Conservation (phyloP, 768 basidiomycete genomes). For the Suillus subluteus region DNA sequence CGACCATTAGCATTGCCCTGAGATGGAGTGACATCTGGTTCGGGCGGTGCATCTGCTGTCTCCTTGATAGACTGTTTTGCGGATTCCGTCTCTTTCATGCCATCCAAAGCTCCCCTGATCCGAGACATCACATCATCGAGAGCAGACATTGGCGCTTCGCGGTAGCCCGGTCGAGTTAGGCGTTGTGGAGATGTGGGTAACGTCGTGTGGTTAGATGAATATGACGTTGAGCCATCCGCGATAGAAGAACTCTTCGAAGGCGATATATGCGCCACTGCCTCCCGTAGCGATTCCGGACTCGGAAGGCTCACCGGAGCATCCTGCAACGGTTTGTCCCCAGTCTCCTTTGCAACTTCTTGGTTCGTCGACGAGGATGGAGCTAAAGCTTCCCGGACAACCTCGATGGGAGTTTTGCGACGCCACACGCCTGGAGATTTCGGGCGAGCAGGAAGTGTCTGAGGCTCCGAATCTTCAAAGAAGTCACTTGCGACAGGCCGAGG, state of each 20-base stretch:
- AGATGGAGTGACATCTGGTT: conserved; percentile 17
- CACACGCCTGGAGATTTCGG: conserved; percentile 46
- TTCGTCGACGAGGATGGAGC: conserved; percentile 2
- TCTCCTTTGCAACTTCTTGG: neutral
- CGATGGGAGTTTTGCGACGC: conserved; percentile 39
- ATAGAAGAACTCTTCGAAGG: conserved; percentile 20
- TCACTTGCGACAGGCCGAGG: conserved; percentile 65
- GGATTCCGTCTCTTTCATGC: conserved; percentile 51
- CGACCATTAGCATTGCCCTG: conserved; percentile 20
- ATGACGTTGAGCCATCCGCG: conserved; percentile 14
- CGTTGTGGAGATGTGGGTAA: conserved; percentile 26
- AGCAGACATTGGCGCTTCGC: conserved; percentile 67
- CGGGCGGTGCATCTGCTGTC: conserved; percentile 24
- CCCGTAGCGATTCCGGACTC: conserved; percentile 7
- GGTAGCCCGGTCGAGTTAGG: conserved; percentile 34
- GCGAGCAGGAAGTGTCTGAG: conserved; percentile 23
- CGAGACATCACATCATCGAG: conserved; percentile 84
- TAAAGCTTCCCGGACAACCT: neutral
- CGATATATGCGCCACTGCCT: conserved; percentile 2
- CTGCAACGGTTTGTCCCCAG: neutral
- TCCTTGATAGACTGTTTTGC: conserved; percentile 20
- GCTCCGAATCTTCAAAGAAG: conserved; percentile 61
- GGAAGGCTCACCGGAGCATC: neutral
- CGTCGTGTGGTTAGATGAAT: conserved; percentile 22
- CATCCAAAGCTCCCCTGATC: conserved; percentile 78